Evolutionary conservation across 495 filamentous ascomycete genomes (phyloP), one percentile per base, ranked within the genome.

Genomic region (Emericellopsis terricola): DNA sequence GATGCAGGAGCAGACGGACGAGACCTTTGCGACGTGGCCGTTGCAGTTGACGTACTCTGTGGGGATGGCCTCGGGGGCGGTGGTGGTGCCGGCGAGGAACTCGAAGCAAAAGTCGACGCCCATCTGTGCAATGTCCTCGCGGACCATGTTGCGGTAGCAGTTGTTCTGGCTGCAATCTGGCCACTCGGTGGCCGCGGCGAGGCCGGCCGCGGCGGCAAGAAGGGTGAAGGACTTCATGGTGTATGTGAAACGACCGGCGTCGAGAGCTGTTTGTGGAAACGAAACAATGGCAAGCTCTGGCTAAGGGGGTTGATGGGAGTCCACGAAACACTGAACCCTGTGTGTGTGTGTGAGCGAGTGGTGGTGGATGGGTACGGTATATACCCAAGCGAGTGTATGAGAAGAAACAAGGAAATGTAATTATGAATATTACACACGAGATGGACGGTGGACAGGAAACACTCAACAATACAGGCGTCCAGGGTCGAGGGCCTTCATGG

Each of bases 1-100:
- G 39, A 53, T 36, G 38, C 50, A 53, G 15, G 47, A 48, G 43
- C 47, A 53, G 16, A 45, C 50, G n/a, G 45, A 50, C 29, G 31
- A 40, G 34, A 45, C 43, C 15, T 28, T 36, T 4, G 2, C 17
- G 23, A 41, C 20, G 35, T 41, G 21, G 10, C 28, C 34, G 18
- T 17, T 33, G 34, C 47, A 53, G 47, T 50, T 48, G 38, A 23
- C 19, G 31, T 40, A 50, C 21, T 44, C 37, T 23, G 47, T 46
- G 21, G 47, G 47, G 17, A 52, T 47, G 8, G 42, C 43, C 27
- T 44, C 32, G 18, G 41, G 30, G 13, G 36, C 43, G 15, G 41
- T 48, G 8, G 43, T 45, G 28, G 49, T 42, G 10, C 37, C 39
- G 28, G 45, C 31, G n/a, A 50, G 39, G 20, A 38, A 49, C 4